A percentile compares a stretch with the other conserved stretches of the same genome.
These are phyloP conservation scores for Penicillium tannophilum DNA, from an alignment of 495 filamentous ascomycete genomes.

Conservation along the genomic window DNA sequence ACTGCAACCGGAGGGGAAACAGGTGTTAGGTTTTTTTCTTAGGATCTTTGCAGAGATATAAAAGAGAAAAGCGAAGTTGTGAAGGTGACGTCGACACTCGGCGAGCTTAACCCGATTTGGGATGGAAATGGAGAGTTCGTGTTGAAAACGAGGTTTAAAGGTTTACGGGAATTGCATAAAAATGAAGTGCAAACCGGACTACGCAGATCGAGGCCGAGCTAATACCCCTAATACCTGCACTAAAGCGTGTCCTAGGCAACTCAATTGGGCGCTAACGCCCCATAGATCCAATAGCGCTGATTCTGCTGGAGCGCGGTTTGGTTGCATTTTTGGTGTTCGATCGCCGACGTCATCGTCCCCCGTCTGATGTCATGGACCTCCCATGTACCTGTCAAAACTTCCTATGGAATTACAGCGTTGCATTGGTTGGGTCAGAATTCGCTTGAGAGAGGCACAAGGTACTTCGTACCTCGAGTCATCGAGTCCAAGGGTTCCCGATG, in stretches of 20 bases:
- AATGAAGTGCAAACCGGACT: background rate
- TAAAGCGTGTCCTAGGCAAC: slow-evolving; percentile 4
- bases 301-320: background rate
- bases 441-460: slow-evolving; percentile 2
- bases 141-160: background rate
- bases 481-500: slow-evolving; percentile 7
- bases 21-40: slow-evolving; percentile 9
- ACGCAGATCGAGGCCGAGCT: background rate
- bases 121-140: slow-evolving; percentile 1
- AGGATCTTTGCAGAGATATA: background rate
- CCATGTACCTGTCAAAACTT: slow-evolving; percentile 20
- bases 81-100: slow-evolving; percentile 44
- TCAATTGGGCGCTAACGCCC: slow-evolving; percentile 9
- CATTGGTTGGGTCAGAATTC: slow-evolving; percentile 7
- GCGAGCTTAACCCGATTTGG: slow-evolving; percentile 29
- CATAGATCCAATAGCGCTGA: slow-evolving; percentile 16
- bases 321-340: slow-evolving; percentile 14
- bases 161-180: background rate
- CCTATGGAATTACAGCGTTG: slow-evolving; percentile 21
- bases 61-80: slow-evolving; percentile 13
- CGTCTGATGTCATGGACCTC: slow-evolving; percentile 28
- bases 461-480: slow-evolving; percentile 5
- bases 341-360: slow-evolving; percentile 32
- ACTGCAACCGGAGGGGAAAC: slow-evolving; percentile 32
- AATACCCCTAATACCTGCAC: background rate